Percentiles rank a stretch among this genome's conserved stretches.
These are phyloP conservation scores for Megacollybia marginata DNA, from an alignment of 768 basidiomycete species.

Conservation along the genomic window DNA sequence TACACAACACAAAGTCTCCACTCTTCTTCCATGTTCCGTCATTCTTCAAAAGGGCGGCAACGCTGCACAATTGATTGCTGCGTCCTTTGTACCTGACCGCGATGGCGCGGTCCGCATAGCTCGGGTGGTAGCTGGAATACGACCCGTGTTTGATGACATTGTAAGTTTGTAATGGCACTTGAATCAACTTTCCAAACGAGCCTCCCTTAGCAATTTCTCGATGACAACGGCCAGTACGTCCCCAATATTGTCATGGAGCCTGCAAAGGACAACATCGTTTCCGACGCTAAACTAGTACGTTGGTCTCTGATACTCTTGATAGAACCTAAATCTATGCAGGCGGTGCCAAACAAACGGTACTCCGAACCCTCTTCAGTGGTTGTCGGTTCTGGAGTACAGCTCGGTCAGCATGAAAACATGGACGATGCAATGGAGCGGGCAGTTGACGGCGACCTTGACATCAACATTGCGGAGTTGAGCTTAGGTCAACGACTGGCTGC, in stretches of 20 bases:
- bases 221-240: conserved; percentile 46
- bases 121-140: conserved; percentile 45
- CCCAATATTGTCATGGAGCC: conserved; percentile 40
- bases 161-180: conserved; percentile 32
- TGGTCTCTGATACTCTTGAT: background rate
- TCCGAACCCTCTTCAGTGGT: conserved; percentile 53
- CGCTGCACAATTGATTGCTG: conserved; percentile 34
- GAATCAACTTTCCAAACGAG: background rate
- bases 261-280: conserved; percentile 18
- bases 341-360: conserved; percentile 56
- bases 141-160: conserved; percentile 51
- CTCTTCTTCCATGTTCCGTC: conserved; percentile 47
- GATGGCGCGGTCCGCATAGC: conserved; percentile 43
- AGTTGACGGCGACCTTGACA: conserved; percentile 67
- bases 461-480: conserved; percentile 84
- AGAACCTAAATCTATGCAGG: conserved; percentile 18
- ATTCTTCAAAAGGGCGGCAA: conserved; percentile 28
- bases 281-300: conserved; percentile 13
- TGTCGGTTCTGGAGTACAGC: conserved; percentile 57
- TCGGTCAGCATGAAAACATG: conserved; percentile 50
- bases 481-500: conserved; percentile 86
- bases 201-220: conserved; percentile 40
- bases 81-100: conserved; percentile 34
- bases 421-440: conserved; percentile 43
- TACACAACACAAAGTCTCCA: conserved; percentile 38